Base-by-base conservation (phyloP, 352 stramenopile genomes). In the Globisporangium yorkense region DNA sequence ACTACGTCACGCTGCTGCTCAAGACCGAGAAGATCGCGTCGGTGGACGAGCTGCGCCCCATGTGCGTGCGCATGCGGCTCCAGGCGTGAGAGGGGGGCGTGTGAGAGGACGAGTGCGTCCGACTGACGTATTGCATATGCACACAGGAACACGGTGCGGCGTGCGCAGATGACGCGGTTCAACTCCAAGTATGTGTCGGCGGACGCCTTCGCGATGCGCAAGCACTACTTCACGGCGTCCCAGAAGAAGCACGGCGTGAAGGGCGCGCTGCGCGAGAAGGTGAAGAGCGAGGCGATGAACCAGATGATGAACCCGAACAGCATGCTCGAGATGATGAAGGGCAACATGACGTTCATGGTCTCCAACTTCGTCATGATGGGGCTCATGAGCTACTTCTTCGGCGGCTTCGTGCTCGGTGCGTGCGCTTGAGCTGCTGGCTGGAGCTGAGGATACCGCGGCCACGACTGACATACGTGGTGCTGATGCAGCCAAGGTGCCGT, bases 361-460 rank as follows among this genome's bases (percentile, higher is more conserved):
- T 98, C 97, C 66, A 99, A 99, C 75, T 98, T 99, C 76, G 94
- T 98, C 66, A 99, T 99, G 96, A 99, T 99, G 96, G 94, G 96
- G 31, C 95, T 98, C 57, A 98, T 99, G 73, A 96, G 88, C 68
- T 98, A 98, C 75, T 99, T 99, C 69, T 99, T 99, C 63, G 83
- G 84, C 56, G 97, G 97, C 53, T 99, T 99, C 62, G 96, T 99
- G 63, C 75, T 99, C 13, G 82, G 84, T 94, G 57, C 57, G 72
- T 52, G 20, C 24, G 24, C 24, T 27, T 27, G 24, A 2, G 24
- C 24, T 27, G 24, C 24, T 27, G 24, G 24, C 24, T 27, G 24
- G 24, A 27, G 24, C 24, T 27, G 24, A 27, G 24, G 24, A 27
- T 27, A 27, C 24, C 24, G 24, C 24, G 24, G 24, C 24, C 24